Evolutionary conservation across 768 basidiomycete genomes (phyloP).

Genomic region (Plicaturopsis crispa): DNA sequence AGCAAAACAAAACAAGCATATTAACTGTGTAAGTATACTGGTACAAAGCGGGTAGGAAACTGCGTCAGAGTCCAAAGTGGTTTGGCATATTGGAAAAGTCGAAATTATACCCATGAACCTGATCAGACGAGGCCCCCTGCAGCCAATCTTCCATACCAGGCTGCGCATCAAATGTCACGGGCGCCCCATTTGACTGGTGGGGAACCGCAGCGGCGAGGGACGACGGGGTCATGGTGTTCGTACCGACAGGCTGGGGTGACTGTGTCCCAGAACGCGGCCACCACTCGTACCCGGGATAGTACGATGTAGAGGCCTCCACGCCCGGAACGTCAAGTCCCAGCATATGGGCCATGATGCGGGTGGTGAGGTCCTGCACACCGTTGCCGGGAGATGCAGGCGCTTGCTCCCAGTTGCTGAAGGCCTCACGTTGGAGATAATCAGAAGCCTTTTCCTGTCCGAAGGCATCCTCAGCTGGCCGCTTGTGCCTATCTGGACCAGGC

Average conservation of each 20-base stretch:
- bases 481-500: constrained; percentile 36
- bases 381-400: constrained; percentile 16
- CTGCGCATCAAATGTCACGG: not conserved
- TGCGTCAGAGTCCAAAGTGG: not conserved
- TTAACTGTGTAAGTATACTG: too few relatives aligned
- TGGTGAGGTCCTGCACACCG: constrained; percentile 58
- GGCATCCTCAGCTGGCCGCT: constrained; percentile 54
- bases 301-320: constrained; percentile 45
- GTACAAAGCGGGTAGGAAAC: not conserved
- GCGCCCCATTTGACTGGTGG: too few relatives aligned
- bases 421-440: constrained; percentile 36
- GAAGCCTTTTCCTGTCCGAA: constrained; percentile 49
- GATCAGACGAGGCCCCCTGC: not conserved
- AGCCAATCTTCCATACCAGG: not conserved
- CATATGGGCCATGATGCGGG: constrained; percentile 68
- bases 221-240: not conserved
- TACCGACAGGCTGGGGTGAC: not conserved
- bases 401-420: constrained; percentile 20
- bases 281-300: constrained; percentile 52
- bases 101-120: not conserved
- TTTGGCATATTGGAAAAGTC: not conserved
- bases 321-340: constrained; percentile 59
- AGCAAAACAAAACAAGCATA: too few relatives aligned
- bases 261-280: constrained; percentile 39
- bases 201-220: not conserved